phyloP scores from a whole-genome alignment of 1,139 yeast species.

The Tardiomyces blankii region DNA sequence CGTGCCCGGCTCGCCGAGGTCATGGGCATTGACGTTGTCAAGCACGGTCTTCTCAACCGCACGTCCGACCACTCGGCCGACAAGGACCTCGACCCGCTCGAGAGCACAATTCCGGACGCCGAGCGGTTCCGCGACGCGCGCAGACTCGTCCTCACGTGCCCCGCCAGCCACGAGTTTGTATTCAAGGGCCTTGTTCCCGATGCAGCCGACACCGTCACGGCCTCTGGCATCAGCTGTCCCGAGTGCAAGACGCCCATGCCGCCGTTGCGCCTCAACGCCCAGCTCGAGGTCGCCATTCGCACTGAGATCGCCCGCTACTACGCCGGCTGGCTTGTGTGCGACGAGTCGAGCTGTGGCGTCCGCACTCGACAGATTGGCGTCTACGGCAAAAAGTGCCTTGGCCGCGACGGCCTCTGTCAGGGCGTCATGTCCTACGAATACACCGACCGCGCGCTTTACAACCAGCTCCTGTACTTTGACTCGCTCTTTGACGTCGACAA shows the following conservation, averaged over 20 bases:
- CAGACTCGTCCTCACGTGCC: conserved; percentile 46
- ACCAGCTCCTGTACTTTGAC: conserved; percentile 71
- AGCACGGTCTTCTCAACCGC: conserved; percentile 20
- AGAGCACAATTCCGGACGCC: conserved; percentile 67
- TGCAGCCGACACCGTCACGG: conserved; percentile 38
- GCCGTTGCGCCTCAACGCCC: conserved; percentile 49
- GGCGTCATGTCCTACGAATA: conserved; percentile 78
- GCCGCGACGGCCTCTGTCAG: conserved; percentile 56
- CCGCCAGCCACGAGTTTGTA: conserved; percentile 38
- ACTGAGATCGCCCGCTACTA: conserved; percentile 66
- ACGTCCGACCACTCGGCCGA: conserved; percentile 25
- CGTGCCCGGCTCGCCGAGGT: conserved; percentile 64
- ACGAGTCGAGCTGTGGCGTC: conserved; percentile 72
- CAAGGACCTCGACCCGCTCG: conserved; percentile 54
- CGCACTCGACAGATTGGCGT: conserved; percentile 81
- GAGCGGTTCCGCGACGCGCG: conserved; percentile 69
- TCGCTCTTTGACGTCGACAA: conserved; percentile 76
- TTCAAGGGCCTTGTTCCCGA: conserved; percentile 56
- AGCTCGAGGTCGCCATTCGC: conserved; percentile 62
- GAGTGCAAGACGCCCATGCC: conserved; percentile 45
- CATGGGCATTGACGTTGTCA: conserved; percentile 65
- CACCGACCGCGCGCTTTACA: conserved; percentile 71
- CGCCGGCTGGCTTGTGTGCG: conserved; percentile 77
- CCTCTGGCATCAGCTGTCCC: conserved; percentile 61
- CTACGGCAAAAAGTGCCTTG: conserved; percentile 79